phyloP scores from a whole-genome alignment of 1,139 yeast species.

The Zygoascus sp. region DNA sequence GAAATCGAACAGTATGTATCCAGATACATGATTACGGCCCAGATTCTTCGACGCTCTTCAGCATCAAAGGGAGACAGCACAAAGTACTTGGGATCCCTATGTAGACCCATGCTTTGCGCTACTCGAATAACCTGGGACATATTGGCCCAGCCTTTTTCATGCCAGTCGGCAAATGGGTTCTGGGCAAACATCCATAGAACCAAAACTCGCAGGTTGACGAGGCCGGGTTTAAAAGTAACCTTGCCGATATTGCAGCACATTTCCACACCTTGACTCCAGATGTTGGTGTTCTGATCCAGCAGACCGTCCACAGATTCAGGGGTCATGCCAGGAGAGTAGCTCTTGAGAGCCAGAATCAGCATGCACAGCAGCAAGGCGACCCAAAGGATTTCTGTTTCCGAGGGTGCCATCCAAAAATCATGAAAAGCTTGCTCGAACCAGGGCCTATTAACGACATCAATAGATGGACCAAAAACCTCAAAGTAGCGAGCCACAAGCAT shows the following conservation, averaged over 20 bases:
- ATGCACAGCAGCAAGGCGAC: constrained; percentile 31
- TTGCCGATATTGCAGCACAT: constrained; percentile 31
- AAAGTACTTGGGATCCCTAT: constrained; percentile 36
- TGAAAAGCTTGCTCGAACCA: constrained; percentile 29
- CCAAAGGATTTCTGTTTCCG: constrained; percentile 31
- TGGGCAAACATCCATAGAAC: constrained; percentile 32
- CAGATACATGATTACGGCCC: constrained; percentile 28
- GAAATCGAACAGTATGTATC: constrained; percentile 30
- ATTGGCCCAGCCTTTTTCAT: constrained; percentile 29
- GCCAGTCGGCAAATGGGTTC: constrained; percentile 27
- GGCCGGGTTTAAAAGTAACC: constrained; percentile 33
- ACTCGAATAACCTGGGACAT: constrained; percentile 28
- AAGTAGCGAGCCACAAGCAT: constrained; percentile 31
- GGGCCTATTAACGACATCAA: constrained; percentile 32
- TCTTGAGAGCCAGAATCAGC: constrained; percentile 30
- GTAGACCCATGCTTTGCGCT: constrained; percentile 26
- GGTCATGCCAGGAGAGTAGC: constrained; percentile 25
- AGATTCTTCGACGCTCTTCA: constrained; percentile 32
- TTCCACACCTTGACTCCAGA: constrained; percentile 30
- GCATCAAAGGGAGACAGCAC: constrained; percentile 31
- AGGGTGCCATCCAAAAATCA: constrained; percentile 32
- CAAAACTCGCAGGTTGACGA: constrained; percentile 32
- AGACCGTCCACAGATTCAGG: constrained; percentile 19
- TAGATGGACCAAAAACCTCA: constrained; percentile 27
- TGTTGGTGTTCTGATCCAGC: constrained; percentile 20